Base-by-base conservation (phyloP, 768 basidiomycete species). In the Boletellus sp. region DNA sequence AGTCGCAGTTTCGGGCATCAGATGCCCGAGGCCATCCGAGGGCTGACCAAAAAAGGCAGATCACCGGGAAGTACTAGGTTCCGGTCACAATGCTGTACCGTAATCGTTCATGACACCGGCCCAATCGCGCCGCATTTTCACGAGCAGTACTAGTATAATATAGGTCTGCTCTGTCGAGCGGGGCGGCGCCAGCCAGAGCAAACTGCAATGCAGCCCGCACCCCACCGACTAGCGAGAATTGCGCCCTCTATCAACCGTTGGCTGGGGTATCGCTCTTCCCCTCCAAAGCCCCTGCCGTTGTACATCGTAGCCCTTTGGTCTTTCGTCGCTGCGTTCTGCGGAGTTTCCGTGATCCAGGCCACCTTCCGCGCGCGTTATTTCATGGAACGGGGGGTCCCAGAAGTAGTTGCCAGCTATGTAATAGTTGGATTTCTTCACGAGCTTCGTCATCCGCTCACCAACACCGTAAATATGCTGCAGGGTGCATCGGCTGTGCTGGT, bases 401-500 rank as follows among this genome's bases (percentile, higher is more conserved):
- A 53, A 3, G 48, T 64, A 22, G 37, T 64, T 17, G 62, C 51
- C 4, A 64, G 54, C 38, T 51, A 46, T 59, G 62, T 61, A 50
- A 58, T 58, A 17, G 17, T 52, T 37, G 43, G 13, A n/a, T 34
- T 45, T 19, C 31, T 13, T 15, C 39, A 15, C 34, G 24, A 12
- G 1, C 9, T 13, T 17, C 47, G n/a, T 37, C n/a, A 16, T 16
- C 26, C 43, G 17, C 45, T 45, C 16, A 37, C 36, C 8, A 16
- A 48, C 26, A 23, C 11, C 26, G 15, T 42, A 33, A 38, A n/a
- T n/a, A 6, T 31, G 41, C 17, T 12, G 22, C 57, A 81, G 81
- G 80, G 77, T 19, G 79, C 79, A 20, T 76, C 76, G 11, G 80
- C 80, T 6, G 75, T 80, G 9, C 68, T 83, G 38, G 72, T 78